Conservation (phyloP, 768 basidiomycete species). For the Collybia mongolica region DNA sequence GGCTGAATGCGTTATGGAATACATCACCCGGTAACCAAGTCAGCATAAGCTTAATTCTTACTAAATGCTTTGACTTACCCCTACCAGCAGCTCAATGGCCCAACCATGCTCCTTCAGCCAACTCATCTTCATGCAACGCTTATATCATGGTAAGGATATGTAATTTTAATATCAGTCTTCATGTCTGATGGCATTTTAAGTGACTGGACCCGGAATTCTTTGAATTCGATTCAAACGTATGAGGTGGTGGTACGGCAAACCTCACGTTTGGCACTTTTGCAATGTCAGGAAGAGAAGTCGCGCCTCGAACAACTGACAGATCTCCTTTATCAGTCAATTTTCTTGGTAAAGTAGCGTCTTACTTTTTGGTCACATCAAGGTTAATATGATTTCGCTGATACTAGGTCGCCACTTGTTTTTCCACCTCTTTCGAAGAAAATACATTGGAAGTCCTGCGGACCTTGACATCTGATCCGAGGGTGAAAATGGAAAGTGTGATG, state of each 20-base stretch:
- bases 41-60: slow-evolving; percentile 5
- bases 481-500: slow-evolving; percentile 17
- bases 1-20: slow-evolving; percentile 54
- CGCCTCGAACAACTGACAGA: slow-evolving; percentile 42
- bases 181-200: slow-evolving; percentile 24
- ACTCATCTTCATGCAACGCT: slow-evolving; percentile 35
- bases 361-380: neutral
- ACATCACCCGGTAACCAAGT: slow-evolving; percentile 18
- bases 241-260: slow-evolving; percentile 35
- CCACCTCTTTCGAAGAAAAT: slow-evolving; percentile 32
- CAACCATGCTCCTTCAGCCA: slow-evolving; percentile 45
- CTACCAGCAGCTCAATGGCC: slow-evolving; percentile 12
- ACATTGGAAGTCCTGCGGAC: slow-evolving; percentile 13
- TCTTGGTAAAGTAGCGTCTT: slow-evolving; percentile 32
- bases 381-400: slow-evolving; percentile 3
- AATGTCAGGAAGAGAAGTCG: slow-evolving; percentile 32
- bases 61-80: neutral
- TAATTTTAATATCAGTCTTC: slow-evolving; percentile 2
- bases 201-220: slow-evolving; percentile 35
- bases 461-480: slow-evolving; percentile 11
- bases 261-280: slow-evolving; percentile 33
- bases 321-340: slow-evolving; percentile 38
- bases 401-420: slow-evolving; percentile 47
- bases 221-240: slow-evolving; percentile 39
- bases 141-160: slow-evolving; percentile 36